These are phyloP conservation scores for Raffaelea albimanens DNA, from an alignment of 2,329 filamentous ascomycete species.

Conservation along the genomic window DNA sequence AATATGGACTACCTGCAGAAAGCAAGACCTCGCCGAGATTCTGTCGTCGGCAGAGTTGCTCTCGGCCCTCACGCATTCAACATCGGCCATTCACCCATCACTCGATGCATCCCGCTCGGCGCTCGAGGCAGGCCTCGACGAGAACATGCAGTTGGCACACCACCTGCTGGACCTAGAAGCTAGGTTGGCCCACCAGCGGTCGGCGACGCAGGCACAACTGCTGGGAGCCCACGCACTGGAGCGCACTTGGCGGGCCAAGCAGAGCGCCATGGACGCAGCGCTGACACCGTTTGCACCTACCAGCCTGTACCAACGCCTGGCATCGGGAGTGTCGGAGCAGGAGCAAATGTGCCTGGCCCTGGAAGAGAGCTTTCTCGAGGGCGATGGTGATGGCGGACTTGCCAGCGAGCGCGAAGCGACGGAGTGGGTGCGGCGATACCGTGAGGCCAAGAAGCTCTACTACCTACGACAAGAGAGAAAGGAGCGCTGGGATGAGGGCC, in stretches of 20 bases:
- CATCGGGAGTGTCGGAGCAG: conserved; percentile 71
- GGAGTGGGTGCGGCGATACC: conserved; percentile 76
- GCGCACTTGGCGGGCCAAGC: conserved; percentile 83
- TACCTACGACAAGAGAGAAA: conserved; percentile 80
- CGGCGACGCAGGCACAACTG: conserved; percentile 68
- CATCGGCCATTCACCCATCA: conserved; percentile 61
- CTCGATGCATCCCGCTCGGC: conserved; percentile 54
- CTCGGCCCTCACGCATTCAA: conserved; percentile 61
- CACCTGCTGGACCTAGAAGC: conserved; percentile 53
- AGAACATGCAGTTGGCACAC: conserved; percentile 62
- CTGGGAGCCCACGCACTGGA: conserved; percentile 79
- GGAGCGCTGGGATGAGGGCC: conserved; percentile 89
- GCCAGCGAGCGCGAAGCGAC: conserved; percentile 72
- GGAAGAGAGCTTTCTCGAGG: conserved; percentile 80
- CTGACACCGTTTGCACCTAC: conserved; percentile 78
- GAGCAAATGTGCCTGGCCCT: conserved; percentile 70
- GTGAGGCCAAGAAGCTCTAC: conserved; percentile 68
- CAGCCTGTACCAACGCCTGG: conserved; percentile 73
- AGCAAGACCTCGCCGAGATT: conserved; percentile 66
- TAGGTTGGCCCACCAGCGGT: conserved; percentile 50
- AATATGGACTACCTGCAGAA: conserved; percentile 36
- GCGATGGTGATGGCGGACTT: conserved; percentile 46
- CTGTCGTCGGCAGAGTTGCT: conserved; percentile 58
- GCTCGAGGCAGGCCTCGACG: conserved; percentile 54
- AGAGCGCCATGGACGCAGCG: conserved; percentile 79